Conservation (phyloP, 1,139 yeast genomes). For the Scheffersomyces stambukii region DNA sequence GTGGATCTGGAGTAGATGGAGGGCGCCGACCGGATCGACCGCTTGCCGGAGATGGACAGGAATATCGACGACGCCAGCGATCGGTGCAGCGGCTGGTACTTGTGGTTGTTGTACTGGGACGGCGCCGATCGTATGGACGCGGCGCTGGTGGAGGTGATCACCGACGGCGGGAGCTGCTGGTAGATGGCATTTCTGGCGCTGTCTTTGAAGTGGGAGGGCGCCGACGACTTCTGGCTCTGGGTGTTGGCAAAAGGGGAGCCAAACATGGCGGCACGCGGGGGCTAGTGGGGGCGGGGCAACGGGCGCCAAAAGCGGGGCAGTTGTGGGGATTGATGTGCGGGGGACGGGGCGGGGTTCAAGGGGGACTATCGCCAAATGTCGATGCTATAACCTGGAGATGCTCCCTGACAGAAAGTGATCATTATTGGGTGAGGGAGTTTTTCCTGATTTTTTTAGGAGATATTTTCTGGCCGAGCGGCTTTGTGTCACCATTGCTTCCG, state of each 20-base stretch:
- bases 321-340: background rate
- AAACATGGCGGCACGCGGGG: constrained; percentile 36
- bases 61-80: constrained; percentile 10
- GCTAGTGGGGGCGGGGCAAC: too few species aligned
- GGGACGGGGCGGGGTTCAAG: background rate
- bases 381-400: too few species aligned
- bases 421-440: too few species aligned
- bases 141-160: constrained; percentile 20
- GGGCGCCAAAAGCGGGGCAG: background rate
- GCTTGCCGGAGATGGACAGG: constrained; percentile 31
- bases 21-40: constrained; percentile 43
- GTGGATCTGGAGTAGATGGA: constrained; percentile 40
- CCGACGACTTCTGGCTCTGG: constrained; percentile 23
- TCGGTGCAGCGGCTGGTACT: constrained; percentile 12
- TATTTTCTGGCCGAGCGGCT: too few species aligned
- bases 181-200: constrained; percentile 46
- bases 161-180: constrained; percentile 42
- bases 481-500: too few species aligned
- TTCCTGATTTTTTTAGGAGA: too few species aligned
- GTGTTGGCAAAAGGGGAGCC: constrained; percentile 36
- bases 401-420: too few species aligned
- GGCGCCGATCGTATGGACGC: constrained; percentile 33
- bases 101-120: constrained; percentile 17
- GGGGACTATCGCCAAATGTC: too few species aligned
- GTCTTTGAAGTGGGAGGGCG: constrained; percentile 44